Percentiles rank a stretch among this genome's conserved stretches.
Evolutionary conservation across 1,284 basidiomycete species (phyloP).

Genomic region (Austroboletus niveus): DNA sequence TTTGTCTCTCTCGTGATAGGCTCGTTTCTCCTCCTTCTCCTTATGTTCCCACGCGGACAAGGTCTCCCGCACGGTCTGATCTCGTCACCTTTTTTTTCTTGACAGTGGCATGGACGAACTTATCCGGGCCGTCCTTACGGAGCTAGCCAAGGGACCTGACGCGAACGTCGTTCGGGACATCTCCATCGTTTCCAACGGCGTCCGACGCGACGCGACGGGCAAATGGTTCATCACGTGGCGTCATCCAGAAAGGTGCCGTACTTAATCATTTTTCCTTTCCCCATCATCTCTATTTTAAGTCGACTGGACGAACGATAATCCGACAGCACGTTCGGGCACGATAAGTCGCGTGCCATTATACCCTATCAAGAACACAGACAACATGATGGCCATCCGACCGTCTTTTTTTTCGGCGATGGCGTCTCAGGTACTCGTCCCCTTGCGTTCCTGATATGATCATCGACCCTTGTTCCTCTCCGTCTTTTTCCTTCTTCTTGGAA

Average conservation of each 20-base stretch:
- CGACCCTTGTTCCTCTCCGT: no score
- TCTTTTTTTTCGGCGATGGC: conserved; percentile 96
- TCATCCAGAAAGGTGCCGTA: conserved; percentile 73
- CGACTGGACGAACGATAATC: neutral
- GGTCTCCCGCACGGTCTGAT: conserved; percentile 5
- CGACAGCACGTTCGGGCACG: conserved; percentile 68
- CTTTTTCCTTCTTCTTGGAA: neutral
- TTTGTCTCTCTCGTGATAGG: neutral
- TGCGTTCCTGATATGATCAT: no score
- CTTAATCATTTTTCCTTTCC: no score
- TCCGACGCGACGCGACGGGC: conserved; percentile 60
- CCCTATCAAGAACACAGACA: conserved; percentile 59
- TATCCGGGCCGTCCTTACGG: conserved; percentile 84
- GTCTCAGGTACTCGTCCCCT: conserved; percentile 67
- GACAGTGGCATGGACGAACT: conserved; percentile 86
- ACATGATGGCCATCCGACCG: conserved; percentile 61
- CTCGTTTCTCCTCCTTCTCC: neutral
- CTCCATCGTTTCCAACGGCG: conserved; percentile 89
- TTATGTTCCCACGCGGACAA: conserved; percentile 8
- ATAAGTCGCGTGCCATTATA: conserved; percentile 89
- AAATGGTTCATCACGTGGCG: conserved; percentile 84
- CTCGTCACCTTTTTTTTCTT: neutral
- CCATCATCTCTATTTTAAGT: no score
- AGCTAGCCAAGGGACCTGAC: conserved; percentile 56
- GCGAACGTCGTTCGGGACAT: conserved; percentile 73